These are phyloP conservation scores for Papilionanthe hybrid DNA, from an alignment of 116 monocot genomes.

Conservation along the genomic window DNA sequence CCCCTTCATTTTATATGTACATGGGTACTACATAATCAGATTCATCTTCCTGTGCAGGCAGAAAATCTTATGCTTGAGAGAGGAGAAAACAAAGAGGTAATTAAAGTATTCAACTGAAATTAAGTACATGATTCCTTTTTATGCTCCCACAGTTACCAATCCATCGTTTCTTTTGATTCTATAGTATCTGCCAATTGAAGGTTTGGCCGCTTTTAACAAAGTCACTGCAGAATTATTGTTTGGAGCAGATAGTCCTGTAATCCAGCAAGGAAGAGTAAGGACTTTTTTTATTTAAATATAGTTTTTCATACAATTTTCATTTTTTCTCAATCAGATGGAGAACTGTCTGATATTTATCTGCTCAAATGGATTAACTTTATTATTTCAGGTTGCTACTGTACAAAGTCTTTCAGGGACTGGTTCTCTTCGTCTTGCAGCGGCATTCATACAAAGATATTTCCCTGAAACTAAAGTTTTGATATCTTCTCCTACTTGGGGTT, in stretches of 20 bases:
- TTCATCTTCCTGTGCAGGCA: slow-evolving; percentile 38
- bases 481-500: slow-evolving; percentile 98
- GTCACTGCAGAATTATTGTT: slow-evolving; percentile 85
- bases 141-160: slow-evolving; percentile 2
- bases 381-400: slow-evolving; percentile 75
- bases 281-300: background rate
- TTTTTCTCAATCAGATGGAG: background rate
- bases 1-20: background rate
- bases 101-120: slow-evolving; percentile 6
- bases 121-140: slow-evolving; percentile 4
- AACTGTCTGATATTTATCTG: background rate
- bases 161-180: slow-evolving; percentile 15
- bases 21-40: background rate
- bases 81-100: slow-evolving; percentile 97
- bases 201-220: slow-evolving; percentile 93
- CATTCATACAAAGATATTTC: slow-evolving; percentile 97
- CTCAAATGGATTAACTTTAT: slow-evolving; percentile 3
- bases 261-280: slow-evolving; percentile 67
- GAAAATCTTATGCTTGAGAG: slow-evolving; percentile 94
- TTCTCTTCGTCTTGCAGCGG: slow-evolving; percentile 97
- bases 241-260: slow-evolving; percentile 79
- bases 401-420: slow-evolving; percentile 99
- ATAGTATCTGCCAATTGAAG: slow-evolving; percentile 99
- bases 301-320: background rate
- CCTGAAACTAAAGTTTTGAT: slow-evolving; percentile 89